Evolutionary conservation across 306 rosid species (phyloP).

Genomic region (Lupinus albus): DNA sequence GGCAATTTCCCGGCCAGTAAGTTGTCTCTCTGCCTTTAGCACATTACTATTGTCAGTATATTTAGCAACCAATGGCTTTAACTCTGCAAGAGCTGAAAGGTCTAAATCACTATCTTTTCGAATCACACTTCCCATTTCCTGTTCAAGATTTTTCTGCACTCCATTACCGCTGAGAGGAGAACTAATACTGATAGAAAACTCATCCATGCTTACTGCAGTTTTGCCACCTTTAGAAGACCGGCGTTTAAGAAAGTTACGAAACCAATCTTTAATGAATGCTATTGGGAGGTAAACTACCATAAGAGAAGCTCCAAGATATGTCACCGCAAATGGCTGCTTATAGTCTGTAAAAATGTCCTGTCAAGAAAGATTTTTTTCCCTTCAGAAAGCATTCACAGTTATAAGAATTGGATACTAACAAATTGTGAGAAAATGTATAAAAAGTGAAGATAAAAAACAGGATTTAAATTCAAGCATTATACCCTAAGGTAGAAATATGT

Average conservation of each 20-base stretch:
- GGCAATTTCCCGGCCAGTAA: constrained; percentile 62
- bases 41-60: constrained; percentile 43
- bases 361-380: constrained; percentile 23
- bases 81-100: constrained; percentile 56
- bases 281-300: constrained; percentile 82
- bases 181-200: constrained; percentile 44
- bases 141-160: constrained; percentile 50
- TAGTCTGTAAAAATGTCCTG: constrained; percentile 72
- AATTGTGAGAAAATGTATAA: constrained; percentile 6
- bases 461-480: neutral
- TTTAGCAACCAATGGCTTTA: constrained; percentile 55
- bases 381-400: constrained; percentile 25
- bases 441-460: neutral
- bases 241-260: constrained; percentile 52
- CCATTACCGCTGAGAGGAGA: constrained; percentile 49
- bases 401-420: neutral
- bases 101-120: constrained; percentile 61
- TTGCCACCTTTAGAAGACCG: constrained; percentile 61
- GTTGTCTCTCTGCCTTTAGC: constrained; percentile 54
- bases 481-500: neutral
- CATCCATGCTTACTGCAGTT: constrained; percentile 50
- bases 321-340: constrained; percentile 80
- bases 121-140: constrained; percentile 51
- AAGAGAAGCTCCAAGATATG: constrained; percentile 85
- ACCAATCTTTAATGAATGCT: constrained; percentile 78